Percentiles rank a stretch among this genome's conserved stretches.
Conservation (phyloP, 768 basidiomycete genomes). For the Suillus hirtellus region DNA sequence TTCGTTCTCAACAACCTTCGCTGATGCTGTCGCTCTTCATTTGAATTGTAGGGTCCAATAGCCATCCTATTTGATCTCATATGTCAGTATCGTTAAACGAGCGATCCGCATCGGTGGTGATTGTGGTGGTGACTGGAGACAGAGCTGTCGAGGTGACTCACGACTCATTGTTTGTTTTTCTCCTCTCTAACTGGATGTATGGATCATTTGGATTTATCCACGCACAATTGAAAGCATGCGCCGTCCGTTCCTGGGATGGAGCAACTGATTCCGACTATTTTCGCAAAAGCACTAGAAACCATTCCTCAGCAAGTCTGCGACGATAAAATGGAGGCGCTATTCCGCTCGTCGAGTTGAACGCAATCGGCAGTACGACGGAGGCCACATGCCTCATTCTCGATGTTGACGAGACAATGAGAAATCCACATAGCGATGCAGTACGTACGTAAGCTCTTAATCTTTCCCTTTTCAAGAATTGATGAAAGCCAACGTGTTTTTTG, state of each 20-base stretch:
- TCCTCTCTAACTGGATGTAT: slow-evolving; percentile 2
- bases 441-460: slow-evolving; percentile 47
- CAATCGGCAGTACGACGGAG: slow-evolving; percentile 92
- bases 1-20: neutral
- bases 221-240: slow-evolving; percentile 89
- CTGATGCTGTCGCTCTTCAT: neutral
- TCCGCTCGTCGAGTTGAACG: slow-evolving; percentile 91
- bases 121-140: slow-evolving; percentile 95
- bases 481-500: slow-evolving; percentile 2
- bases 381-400: slow-evolving; percentile 95
- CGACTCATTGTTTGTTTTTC: neutral
- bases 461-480: slow-evolving; percentile 19
- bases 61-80: neutral
- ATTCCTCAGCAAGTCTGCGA: slow-evolving; percentile 99
- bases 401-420: slow-evolving; percentile 96
- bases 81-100: slow-evolving; percentile 72
- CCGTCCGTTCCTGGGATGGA: slow-evolving; percentile 93
- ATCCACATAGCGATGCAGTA: slow-evolving; percentile 92
- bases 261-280: slow-evolving; percentile 91
- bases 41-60: neutral
- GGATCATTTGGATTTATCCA: slow-evolving; percentile 91
- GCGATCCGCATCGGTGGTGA: slow-evolving; percentile 93
- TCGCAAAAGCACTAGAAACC: slow-evolving; percentile 95
- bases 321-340: slow-evolving; percentile 98
- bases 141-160: slow-evolving; percentile 87